A percentile compares a stretch with the other conserved stretches of the same genome.
These are phyloP conservation scores for Nakataea oryzae DNA, from an alignment of 2,329 filamentous ascomycete species.

Conservation along the genomic window DNA sequence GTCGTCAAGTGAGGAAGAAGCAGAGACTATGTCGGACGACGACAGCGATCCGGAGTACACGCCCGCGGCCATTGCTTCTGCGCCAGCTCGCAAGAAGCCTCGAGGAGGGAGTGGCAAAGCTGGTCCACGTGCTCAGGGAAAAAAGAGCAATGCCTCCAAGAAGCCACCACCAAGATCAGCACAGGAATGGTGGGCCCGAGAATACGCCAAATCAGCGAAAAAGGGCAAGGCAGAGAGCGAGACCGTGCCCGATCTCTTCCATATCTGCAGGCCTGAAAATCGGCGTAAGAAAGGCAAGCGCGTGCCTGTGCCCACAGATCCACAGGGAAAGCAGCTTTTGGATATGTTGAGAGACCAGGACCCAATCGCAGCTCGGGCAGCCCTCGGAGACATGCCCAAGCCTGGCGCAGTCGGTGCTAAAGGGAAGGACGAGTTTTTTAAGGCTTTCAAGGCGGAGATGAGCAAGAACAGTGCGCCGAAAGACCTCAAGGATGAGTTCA, in stretches of 20 bases:
- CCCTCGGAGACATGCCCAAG: not conserved
- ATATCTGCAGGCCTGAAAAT: not conserved
- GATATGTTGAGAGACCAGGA: constrained; percentile 3
- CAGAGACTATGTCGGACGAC: not conserved
- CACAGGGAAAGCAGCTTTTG: not conserved
- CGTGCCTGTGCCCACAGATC: not conserved
- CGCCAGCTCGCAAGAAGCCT: not conserved
- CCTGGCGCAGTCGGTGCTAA: not conserved
- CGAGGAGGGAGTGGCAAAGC: not conserved
- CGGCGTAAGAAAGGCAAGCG: not conserved
- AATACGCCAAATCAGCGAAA: not conserved
- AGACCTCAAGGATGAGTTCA: not conserved
- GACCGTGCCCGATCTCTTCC: not conserved
- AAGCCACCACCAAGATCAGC: not conserved
- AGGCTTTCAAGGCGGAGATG: not conserved
- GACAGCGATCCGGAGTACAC: not conserved
- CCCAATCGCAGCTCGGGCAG: constrained; percentile 1
- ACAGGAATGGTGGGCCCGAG: constrained; percentile 1
- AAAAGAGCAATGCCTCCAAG: not conserved
- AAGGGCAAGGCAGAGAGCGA: not conserved
- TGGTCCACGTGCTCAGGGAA: not conserved
- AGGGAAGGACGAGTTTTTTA: not conserved
- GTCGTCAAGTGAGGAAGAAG: not conserved
- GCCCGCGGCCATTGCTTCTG: too few species aligned
- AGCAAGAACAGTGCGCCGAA: not conserved